phyloP scores from a whole-genome alignment of 2,329 filamentous ascomycete species.

The Penicillium sp. region DNA sequence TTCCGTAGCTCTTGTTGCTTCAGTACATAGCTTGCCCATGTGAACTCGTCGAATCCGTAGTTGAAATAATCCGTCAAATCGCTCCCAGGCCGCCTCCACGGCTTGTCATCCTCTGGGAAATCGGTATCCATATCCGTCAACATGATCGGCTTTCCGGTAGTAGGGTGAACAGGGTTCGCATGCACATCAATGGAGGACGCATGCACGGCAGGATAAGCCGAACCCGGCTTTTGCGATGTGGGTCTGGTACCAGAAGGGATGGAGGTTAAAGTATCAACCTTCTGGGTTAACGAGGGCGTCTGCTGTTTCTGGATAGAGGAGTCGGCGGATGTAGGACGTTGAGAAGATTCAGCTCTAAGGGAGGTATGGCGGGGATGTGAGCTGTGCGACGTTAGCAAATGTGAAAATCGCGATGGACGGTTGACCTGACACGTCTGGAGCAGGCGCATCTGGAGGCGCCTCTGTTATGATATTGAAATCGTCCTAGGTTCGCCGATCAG shows the following conservation, averaged over 20 bases:
- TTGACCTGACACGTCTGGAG: constrained; percentile 42
- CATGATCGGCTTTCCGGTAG: constrained; percentile 77
- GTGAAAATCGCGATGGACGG: not conserved
- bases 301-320: constrained; percentile 38
- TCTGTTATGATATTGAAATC: constrained; percentile 58
- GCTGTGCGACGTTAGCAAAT: constrained; percentile 34
- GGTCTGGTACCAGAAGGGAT: constrained; percentile 41
- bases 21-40: constrained; percentile 90
- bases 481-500: constrained; percentile 40
- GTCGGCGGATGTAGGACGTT: constrained; percentile 41
- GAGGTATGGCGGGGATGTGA: constrained; percentile 45
- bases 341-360: constrained; percentile 40
- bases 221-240: constrained; percentile 57
- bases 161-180: constrained; percentile 77
- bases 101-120: constrained; percentile 79
- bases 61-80: constrained; percentile 98
- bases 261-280: constrained; percentile 38
- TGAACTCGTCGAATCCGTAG: constrained; percentile 98
- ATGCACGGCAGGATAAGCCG: constrained; percentile 68
- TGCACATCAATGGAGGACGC: constrained; percentile 87
- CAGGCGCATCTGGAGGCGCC: constrained; percentile 47
- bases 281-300: constrained; percentile 40
- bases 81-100: constrained; percentile 92
- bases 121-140: constrained; percentile 78
- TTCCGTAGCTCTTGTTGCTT: constrained; percentile 81